Conservation (phyloP, 1,284 basidiomycete genomes). For the Apiotrichum siamense region DNA sequence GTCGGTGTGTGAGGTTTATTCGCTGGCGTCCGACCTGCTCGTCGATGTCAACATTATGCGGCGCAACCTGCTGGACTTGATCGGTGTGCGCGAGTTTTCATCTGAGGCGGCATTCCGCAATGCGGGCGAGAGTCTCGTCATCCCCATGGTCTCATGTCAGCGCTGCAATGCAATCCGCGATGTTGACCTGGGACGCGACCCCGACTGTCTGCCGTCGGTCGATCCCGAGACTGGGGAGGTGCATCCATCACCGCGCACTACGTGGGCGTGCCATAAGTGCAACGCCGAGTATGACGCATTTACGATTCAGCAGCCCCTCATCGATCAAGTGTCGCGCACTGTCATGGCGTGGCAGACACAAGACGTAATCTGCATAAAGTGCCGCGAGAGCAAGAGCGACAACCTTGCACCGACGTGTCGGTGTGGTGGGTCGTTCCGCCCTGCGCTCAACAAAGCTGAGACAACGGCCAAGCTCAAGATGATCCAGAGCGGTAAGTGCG, state of each 20-base stretch:
- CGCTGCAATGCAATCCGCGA: constrained; percentile 84
- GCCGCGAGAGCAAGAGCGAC: constrained; percentile 78
- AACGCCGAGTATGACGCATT: constrained; percentile 80
- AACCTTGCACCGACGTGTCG: constrained; percentile 78
- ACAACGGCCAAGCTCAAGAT: constrained; percentile 64
- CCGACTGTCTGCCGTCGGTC: constrained; percentile 63
- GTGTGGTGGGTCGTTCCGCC: constrained; percentile 77
- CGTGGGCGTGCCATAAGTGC: constrained; percentile 55
- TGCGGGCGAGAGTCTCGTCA: constrained; percentile 83
- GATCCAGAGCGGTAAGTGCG: constrained; percentile 55
- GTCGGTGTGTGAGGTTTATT: constrained; percentile 73
- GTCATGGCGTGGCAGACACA: constrained; percentile 78
- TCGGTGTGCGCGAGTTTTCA: constrained; percentile 83
- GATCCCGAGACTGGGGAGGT: constrained; percentile 33
- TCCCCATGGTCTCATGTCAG: constrained; percentile 82
- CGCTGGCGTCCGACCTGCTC: constrained; percentile 66
- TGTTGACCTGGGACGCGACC: constrained; percentile 93
- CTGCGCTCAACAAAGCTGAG: constrained; percentile 65
- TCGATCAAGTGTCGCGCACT: constrained; percentile 66
- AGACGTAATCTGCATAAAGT: constrained; percentile 73
- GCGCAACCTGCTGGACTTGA: constrained; percentile 81
- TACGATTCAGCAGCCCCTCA: constrained; percentile 77
- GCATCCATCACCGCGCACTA: constrained; percentile 44
- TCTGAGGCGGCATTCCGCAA: constrained; percentile 77
- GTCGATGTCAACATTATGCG: constrained; percentile 85